phyloP scores from a whole-genome alignment of 352 stramenopile species.

The Pythium angustatum region DNA sequence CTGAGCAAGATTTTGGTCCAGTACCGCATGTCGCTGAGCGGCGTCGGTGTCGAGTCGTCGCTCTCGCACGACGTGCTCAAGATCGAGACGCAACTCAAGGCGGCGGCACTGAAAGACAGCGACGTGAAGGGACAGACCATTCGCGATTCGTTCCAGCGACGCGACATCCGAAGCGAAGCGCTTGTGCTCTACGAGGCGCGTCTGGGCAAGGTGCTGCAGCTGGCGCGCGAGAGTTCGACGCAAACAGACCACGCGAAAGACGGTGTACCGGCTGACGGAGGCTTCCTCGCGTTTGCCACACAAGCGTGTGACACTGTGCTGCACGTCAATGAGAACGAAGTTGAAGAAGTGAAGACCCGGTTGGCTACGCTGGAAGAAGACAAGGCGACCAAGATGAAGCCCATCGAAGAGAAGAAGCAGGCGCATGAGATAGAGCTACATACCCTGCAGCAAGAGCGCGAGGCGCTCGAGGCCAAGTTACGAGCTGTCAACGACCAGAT shows the following conservation, averaged over 20 bases:
- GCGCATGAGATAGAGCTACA: conserved; percentile 22
- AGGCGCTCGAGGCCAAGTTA: conserved; percentile 59
- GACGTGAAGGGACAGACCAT: conserved; percentile 70
- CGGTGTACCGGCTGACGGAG: not conserved
- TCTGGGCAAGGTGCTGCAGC: conserved; percentile 23
- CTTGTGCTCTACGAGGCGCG: conserved; percentile 50
- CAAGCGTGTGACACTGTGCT: not conserved
- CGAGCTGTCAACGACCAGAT: conserved; percentile 51
- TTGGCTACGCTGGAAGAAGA: conserved; percentile 37
- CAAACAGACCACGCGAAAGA: not conserved
- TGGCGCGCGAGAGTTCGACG: not conserved
- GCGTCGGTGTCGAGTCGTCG: conserved; percentile 40
- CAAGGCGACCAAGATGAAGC: conserved; percentile 38
- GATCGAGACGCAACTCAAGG: conserved; percentile 51
- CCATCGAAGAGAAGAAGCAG: conserved; percentile 36
- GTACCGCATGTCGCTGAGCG: conserved; percentile 50
- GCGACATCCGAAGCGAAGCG: conserved; percentile 74
- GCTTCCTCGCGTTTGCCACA: conserved; percentile 1
- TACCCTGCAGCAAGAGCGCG: conserved; percentile 43
- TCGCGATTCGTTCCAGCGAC: conserved; percentile 73
- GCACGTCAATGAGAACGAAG: conserved; percentile 15
- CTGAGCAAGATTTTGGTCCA: conserved; percentile 55
- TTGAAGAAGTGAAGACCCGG: conserved; percentile 13
- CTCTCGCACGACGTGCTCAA: conserved; percentile 51
- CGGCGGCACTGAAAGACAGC: conserved; percentile 44